Evolutionary conservation across 2,329 filamentous ascomycete species (phyloP).

Genomic region (Fusarium sp.): DNA sequence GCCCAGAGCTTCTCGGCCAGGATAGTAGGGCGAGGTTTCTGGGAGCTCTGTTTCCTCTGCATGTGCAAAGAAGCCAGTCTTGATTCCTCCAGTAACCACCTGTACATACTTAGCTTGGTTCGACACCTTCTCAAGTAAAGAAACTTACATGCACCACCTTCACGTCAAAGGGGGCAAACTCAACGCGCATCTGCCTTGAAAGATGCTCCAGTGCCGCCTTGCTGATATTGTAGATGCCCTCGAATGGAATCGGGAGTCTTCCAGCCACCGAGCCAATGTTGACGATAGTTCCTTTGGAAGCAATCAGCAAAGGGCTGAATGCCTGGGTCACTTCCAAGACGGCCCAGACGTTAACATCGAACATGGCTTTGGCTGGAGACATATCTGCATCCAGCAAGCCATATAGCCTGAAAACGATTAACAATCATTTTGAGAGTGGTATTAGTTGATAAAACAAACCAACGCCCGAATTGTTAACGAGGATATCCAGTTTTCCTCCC

Average conservation of each 20-base stretch:
- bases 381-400: constrained; percentile 40
- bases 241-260: constrained; percentile 45
- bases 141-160: constrained; percentile 47
- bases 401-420: constrained; percentile 27
- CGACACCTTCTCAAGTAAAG: no score
- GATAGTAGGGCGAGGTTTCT: constrained; percentile 39
- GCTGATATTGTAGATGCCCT: constrained; percentile 55
- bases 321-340: constrained; percentile 53
- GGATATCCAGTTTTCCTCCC: constrained; percentile 54
- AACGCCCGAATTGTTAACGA: constrained; percentile 58
- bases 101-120: constrained; percentile 11
- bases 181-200: constrained; percentile 55
- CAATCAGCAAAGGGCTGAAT: constrained; percentile 53
- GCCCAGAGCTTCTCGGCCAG: constrained; percentile 24
- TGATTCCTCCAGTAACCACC: constrained; percentile 48
- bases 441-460: constrained; percentile 33
- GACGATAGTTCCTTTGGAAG: constrained; percentile 49
- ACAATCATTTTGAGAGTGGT: constrained; percentile 12
- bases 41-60: constrained; percentile 56
- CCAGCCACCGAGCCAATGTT: constrained; percentile 56
- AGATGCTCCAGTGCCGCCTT: constrained; percentile 57
- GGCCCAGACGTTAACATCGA: constrained; percentile 55
- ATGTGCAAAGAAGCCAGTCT: constrained; percentile 52
- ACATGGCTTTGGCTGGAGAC: constrained; percentile 41
- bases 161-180: constrained; percentile 52